Evolutionary conservation across 1,284 basidiomycete genomes (phyloP).

Genomic region (Anthracocystis walkeri): DNA sequence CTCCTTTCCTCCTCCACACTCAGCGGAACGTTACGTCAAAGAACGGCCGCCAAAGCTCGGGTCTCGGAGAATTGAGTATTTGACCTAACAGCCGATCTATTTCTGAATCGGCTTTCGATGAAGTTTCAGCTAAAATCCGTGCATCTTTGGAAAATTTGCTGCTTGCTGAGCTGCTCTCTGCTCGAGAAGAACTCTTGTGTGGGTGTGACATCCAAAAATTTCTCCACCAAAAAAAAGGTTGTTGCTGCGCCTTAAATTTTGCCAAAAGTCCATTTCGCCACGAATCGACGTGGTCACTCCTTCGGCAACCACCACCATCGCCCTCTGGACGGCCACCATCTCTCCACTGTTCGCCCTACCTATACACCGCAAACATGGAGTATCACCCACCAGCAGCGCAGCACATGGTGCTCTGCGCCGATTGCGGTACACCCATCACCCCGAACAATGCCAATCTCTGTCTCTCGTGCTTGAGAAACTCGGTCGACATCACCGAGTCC

Average conservation of each 20-base stretch:
- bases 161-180: not conserved
- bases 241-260: conserved; percentile 26
- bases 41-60: conserved; percentile 6
- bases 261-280: conserved; percentile 16
- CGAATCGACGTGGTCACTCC: not conserved
- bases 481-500: conserved; percentile 95
- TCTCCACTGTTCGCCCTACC: not conserved
- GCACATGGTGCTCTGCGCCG: conserved; percentile 70
- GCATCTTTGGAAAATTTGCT: conserved; percentile 8
- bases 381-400: conserved; percentile 62
- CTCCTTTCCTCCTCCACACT: conserved; percentile 11
- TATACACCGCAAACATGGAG: conserved; percentile 44
- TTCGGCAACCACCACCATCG: not conserved
- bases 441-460: conserved; percentile 97
- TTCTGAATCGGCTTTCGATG: not conserved
- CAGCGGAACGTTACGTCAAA: conserved; percentile 10
- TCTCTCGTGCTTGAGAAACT: conserved; percentile 88
- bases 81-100: not conserved
- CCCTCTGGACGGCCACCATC: not conserved
- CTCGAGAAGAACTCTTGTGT: not conserved
- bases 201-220: conserved; percentile 24
- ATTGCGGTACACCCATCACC: conserved; percentile 85
- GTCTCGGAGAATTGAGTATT: conserved; percentile 7
- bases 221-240: conserved; percentile 33
- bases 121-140: conserved; percentile 1